Evolutionary conservation across 495 filamentous ascomycete genomes (phyloP).

Genomic region (Talaromyces liani): DNA sequence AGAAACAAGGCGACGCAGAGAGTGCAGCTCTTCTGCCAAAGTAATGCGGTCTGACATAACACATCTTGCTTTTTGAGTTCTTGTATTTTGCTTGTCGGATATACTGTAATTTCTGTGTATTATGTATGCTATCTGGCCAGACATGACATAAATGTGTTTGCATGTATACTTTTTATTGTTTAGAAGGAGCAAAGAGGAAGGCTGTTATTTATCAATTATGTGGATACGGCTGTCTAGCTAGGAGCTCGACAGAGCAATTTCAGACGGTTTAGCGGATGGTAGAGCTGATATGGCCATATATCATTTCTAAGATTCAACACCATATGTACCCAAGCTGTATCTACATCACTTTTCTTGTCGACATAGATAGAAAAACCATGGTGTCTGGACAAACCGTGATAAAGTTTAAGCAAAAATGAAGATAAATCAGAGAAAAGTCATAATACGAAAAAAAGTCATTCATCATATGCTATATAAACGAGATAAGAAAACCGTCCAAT

Average conservation of each 20-base stretch:
- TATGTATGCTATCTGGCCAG: neutral
- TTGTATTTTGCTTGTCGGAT: neutral
- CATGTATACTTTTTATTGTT: neutral
- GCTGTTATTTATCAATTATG: neutral
- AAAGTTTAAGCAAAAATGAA: neutral
- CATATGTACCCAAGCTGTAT: neutral
- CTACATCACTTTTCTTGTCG: neutral
- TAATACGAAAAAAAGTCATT: neutral
- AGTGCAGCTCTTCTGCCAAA: slow-evolving; percentile 4
- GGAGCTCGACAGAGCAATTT: neutral
- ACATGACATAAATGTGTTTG: neutral
- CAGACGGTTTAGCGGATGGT: neutral
- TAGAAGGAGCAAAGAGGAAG: neutral
- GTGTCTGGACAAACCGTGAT: neutral
- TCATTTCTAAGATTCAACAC: neutral
- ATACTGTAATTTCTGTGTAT: neutral
- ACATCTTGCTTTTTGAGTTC: neutral
- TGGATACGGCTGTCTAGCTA: neutral
- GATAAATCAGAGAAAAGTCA: neutral
- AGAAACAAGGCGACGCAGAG: neutral
- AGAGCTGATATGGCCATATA: neutral
- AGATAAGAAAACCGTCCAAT: neutral
- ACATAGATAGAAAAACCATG: neutral
- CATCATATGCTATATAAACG: neutral
- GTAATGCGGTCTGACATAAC: neutral